Conservation (phyloP, 164 flowering plant species). For the Saururus chinensis region DNA sequence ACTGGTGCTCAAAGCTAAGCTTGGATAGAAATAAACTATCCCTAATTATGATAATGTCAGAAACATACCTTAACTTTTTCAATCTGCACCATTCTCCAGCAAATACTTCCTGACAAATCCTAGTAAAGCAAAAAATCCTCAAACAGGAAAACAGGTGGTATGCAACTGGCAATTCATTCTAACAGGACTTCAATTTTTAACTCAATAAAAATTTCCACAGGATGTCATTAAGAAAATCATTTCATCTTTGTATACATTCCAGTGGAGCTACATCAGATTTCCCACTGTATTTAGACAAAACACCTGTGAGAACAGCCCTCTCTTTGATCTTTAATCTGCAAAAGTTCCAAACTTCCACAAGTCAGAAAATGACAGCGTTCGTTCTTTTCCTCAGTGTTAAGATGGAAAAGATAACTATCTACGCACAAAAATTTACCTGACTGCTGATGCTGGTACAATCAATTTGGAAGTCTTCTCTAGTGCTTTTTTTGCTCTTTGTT, state of each 20-base stretch:
- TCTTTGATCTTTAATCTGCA: constrained; percentile 8
- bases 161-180: too few relatives aligned
- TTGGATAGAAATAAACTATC: too few relatives aligned
- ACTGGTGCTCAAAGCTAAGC: too few relatives aligned
- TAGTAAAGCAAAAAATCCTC: too few relatives aligned
- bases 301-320: constrained; percentile 7
- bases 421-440: neutral
- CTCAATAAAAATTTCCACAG: neutral
- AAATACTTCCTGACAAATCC: too few relatives aligned
- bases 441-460: constrained; percentile 5
- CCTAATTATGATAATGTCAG: too few relatives aligned
- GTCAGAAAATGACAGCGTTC: neutral
- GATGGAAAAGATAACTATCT: neutral
- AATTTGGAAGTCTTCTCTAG: constrained; percentile 2
- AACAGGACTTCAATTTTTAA: too few relatives aligned
- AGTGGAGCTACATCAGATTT: neutral
- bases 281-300: constrained; percentile 6
- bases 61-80: too few relatives aligned
- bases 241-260: neutral
- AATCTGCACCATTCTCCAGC: too few relatives aligned
- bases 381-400: neutral
- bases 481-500: neutral
- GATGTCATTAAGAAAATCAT: neutral
- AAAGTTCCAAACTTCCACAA: neutral
- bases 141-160: too few relatives aligned